A percentile compares a stretch with the other conserved stretches of the same genome.
phyloP scores from a whole-genome alignment of 2,329 filamentous ascomycete genomes.

The Penicillium sp. region DNA sequence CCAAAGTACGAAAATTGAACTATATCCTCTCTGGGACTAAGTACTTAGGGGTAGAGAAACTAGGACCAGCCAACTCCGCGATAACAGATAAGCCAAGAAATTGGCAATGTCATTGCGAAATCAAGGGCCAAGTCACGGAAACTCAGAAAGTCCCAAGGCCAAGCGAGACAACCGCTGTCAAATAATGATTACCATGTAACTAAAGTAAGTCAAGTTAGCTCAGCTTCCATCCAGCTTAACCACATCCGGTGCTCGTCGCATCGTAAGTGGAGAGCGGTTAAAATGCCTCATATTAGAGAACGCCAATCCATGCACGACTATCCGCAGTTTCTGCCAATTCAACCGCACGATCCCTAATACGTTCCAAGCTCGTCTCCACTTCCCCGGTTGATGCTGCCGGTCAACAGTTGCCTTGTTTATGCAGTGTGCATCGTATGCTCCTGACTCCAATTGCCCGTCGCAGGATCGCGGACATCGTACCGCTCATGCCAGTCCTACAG shows the following conservation, averaged over 20 bases:
- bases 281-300: slow-evolving; percentile 20
- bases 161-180: slow-evolving; percentile 18
- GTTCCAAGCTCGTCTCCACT: slow-evolving; percentile 1
- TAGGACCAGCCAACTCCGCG: background rate
- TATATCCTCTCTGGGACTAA: background rate
- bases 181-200: slow-evolving; percentile 1
- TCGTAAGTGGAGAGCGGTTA: slow-evolving; percentile 3
- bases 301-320: background rate
- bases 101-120: no score
- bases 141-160: background rate
- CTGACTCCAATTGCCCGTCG: background rate
- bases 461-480: background rate
- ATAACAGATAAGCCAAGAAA: background rate
- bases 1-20: background rate
- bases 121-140: no score
- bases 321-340: background rate
- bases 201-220: background rate
- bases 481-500: background rate
- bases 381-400: slow-evolving; percentile 7
- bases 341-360: background rate
- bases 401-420: slow-evolving; percentile 3
- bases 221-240: slow-evolving; percentile 2
- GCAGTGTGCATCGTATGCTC: background rate
- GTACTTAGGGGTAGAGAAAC: background rate
- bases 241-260: slow-evolving; percentile 1